Base-by-base conservation (phyloP, 2,329 filamentous ascomycete genomes). In the Coniella lustricola region DNA sequence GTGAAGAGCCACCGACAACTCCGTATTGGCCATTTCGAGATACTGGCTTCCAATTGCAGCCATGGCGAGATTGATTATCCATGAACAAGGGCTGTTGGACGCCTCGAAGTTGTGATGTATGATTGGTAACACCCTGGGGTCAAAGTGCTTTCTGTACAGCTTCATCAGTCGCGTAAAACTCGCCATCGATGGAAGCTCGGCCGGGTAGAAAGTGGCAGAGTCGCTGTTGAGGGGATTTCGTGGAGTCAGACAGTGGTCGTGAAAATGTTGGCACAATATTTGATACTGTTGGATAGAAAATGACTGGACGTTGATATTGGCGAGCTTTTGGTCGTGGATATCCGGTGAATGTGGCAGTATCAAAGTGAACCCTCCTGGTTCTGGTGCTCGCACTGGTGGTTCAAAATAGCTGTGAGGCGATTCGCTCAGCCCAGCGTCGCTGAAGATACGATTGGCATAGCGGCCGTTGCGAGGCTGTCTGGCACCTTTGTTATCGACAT, bases 11-110 rank as follows among this genome's bases (percentile, higher is more conserved):
- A 40, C n/a, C 16, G 48, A 21, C 25, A 47, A 16, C 17, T 50
- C 43, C 32, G 22, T 37, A 5, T 46, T 21, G 12, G 18, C 35
- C 10, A 18, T 38, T 3, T 45, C 41, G 2, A 50, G 20, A 20
- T 42, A 50, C 18, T 46, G 48, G 17, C 48, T 50, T 14, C 48
- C 48, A 12, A 50, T 38, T n/a, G 48, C 48, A 12, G 48, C 41
- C 43, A 50, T 50, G 13, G 48, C 48, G 8, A 50, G 3, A 20
- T 50, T 50, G 12, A 33, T 13, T 9, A 46, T 18, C 48, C 48
- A 46, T 10, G 22, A 47, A 13, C 32, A 46, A 4, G 32, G 9
- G 3, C 13, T 25, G 3, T 33, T 44, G 4, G 14, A 36, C 2
- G 22, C 32, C 7, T n/a, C n/a, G n/a, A 38, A 12, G 4, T 32